Conservation (phyloP, 192 early-diverging fungal species). For the Coemansia sp. region DNA sequence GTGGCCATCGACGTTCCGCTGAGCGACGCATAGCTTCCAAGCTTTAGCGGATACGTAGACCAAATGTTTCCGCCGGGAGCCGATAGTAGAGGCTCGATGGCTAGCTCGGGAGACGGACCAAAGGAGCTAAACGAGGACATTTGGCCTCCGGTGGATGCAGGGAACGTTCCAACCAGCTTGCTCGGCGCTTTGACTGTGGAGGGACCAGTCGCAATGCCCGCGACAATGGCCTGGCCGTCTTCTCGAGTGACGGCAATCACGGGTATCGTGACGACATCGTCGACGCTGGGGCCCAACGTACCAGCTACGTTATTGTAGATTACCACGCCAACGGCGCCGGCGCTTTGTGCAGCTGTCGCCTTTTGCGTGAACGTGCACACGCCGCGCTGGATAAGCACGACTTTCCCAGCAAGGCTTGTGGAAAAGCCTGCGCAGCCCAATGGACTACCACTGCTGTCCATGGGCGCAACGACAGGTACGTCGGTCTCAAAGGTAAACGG, state of each 20-base stretch:
- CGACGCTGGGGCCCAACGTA: conserved; percentile 19
- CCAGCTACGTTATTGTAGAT: conserved; percentile 54
- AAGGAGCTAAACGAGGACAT: conserved; percentile 67
- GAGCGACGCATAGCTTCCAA: conserved; percentile 47
- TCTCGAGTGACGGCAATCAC: conserved; percentile 41
- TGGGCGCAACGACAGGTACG: conserved; percentile 12
- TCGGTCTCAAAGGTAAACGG: conserved; percentile 18
- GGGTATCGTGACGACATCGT: conserved; percentile 34
- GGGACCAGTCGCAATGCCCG: conserved; percentile 4
- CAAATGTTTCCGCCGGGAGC: conserved; percentile 74
- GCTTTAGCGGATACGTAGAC: conserved; percentile 60
- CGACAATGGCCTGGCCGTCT: conserved; percentile 40
- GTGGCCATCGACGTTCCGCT: conserved; percentile 86
- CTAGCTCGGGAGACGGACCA: conserved; percentile 66
- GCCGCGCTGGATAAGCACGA: conserved; percentile 55
- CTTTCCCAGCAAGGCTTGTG: conserved; percentile 27
- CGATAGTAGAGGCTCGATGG: conserved; percentile 62
- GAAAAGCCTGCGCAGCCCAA: conserved; percentile 24
- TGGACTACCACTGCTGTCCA: conserved; percentile 3
- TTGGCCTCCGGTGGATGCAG: conserved; percentile 48
- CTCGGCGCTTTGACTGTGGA: conserved; percentile 28
- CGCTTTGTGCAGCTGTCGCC: conserved; percentile 44
- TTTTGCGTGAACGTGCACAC: conserved; percentile 53
- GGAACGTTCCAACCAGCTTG: conserved; percentile 19
- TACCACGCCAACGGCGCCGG: conserved; percentile 58